Evolutionary conservation across 306 rosid genomes (phyloP), one percentile per base, ranked within the genome.

Genomic region (Leucaena leucocephala): DNA sequence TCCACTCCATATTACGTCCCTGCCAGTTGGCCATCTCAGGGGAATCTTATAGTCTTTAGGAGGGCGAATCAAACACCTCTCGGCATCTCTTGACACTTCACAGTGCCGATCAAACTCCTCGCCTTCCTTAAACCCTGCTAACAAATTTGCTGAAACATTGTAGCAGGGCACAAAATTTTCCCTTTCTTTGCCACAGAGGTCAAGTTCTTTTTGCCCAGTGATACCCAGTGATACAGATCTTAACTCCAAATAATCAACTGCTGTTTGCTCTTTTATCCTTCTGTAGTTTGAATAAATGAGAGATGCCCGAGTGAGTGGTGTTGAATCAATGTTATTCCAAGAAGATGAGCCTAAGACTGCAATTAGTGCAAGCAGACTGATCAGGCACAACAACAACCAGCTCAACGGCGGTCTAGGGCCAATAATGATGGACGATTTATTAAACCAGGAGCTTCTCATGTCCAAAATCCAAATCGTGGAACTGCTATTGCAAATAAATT

Each of bases 31-130:
- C 99, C 98, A 96, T 66, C 87, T 90, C 66, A 96, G 66, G 54
- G 99, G 99, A 77, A 84, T 90, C 86, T 91, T 96, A 85, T 96
- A 96, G n/a, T 96, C 99, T 84, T 96, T 96, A 5, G 99, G 98
- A 82, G 99, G 92, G 49, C 99, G 97, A 85, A 96, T 84, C 76
- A 96, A 81, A 84, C 99, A 96, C 79, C 63, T 89, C 66, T 91
- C 89, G 6, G 21, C 75, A 40, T 78, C 87, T 75, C 76, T 84
- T 15, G 82, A 85, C 50, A 85, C 69, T 64, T 87, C 90, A 65
- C 99, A 96, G 81, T 91, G 99, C 83, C 99, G 85, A 84, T 93
- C 99, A 86, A 90, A 84, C 88, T 96, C 98, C 78, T 91, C 93
- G 19, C 97, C 99, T 52, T 91, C 87, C 80, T 89, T 89, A 76